Evolutionary conservation across 148 eudicot genomes (phyloP), one percentile per base, ranked within the genome.

Genomic region (Rhododendron kiyosumense): DNA sequence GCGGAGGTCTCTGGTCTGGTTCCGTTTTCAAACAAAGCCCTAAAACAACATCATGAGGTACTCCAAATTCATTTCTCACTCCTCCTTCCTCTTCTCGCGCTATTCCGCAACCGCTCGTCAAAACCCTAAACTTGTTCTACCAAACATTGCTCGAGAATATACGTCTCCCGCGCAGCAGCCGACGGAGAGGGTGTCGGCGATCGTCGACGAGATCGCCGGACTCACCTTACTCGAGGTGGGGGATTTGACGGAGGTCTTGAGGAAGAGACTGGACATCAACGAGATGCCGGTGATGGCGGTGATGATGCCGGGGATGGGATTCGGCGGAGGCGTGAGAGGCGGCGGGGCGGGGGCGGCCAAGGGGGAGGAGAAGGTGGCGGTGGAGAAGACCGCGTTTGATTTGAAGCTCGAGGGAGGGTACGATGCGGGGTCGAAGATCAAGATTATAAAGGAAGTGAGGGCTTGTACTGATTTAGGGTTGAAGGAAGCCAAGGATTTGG

Each of bases 261-360:
- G 94, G 88, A 89, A 92, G 85, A 96, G 90, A 84, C 83, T 95
- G 88, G 91, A 90, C 61, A 86, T 95, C 0, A 89, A 88, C 10
- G 96, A 95, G 59, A 91, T 96, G 93, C 99, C 99, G 15, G 52
- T 90, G 43, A 96, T 96, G 89, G 93, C 91, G 54, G 88, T 94
- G 69, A 94, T 95, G 97, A 95, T 96, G 96, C 98, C 98, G 28
- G 99, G 99, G 18, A 96, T 94, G 99, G 94, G 96, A 36, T 91
- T 95, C 81, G 92, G 91, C n/a, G 38, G 20, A 2, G 49, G 69
- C 14, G 48, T 78, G 67, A 82, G 86, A 51, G 90, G 89, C 22
- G 92, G 87, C 1, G 59, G 20, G 14, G 15, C 20, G 57, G 57
- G 18, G 18, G 87, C 81, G 80, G 87, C 51, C 9, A 83, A 85